Base-by-base conservation (phyloP, 768 basidiomycete species). In the Clitopilus passeckerianus region DNA sequence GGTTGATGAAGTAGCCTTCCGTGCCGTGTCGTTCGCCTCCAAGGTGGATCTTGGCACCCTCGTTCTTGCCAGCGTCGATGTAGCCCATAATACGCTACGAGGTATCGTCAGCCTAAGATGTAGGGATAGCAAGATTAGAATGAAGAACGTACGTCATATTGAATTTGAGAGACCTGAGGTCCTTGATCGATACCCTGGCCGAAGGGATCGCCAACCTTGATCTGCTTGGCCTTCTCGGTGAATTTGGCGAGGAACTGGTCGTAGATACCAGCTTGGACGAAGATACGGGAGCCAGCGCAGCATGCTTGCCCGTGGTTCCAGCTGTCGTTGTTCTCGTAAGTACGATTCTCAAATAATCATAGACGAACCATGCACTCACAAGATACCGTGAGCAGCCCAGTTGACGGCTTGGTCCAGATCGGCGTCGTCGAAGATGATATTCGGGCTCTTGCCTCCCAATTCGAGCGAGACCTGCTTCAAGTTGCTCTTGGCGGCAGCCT, bases 201-300 rank as follows among this genome's bases (percentile, higher is more conserved):
- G 75, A 93, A 92, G 1, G 91, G 90, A 65, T 90, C 84, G 20
- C 91, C 92, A 57, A 91, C 71, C 70, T 84, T 83, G 70, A 89
- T 73, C 0, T 68, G 58, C 67, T 75, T 72, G 54, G 86, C 77
- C 70, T 81, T 78, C 24, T 72, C 80, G 0, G 81, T 80, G 72
- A 94, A 89, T 58, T 71, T 75, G 57, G 75, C 68, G 44, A 94
- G 72, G 80, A 95, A 95, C 66, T 86, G 73, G 70, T 93, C 91
- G 72, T 95, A 95, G 64, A 95, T 85, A 2, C 77, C 74, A 53
- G 81, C 80, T 65, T 95, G 93, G 5, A 96, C 91, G 67, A 84
- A 94, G 61, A 95, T 89, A 54, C 95, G 85, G 8, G 92, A 89
- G 9, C 93, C 90, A 8, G 92, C 93, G 65, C 85, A 86, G 74